Base-by-base conservation (phyloP, 371 early-diverging fungal genomes). In the Lichtheimia ramosa region DNA sequence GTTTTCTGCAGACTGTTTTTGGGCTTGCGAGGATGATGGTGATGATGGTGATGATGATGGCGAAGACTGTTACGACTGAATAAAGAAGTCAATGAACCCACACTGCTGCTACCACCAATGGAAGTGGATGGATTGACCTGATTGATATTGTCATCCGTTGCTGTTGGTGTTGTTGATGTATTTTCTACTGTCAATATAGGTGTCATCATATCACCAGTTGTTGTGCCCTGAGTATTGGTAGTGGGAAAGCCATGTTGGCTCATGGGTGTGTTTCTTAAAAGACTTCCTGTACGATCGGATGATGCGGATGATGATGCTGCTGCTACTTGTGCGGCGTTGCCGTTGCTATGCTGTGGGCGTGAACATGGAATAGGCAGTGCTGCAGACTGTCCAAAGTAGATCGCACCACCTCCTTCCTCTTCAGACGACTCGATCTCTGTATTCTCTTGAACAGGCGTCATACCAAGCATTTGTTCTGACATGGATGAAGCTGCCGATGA, bases 1-100 rank as follows among this genome's bases (percentile, higher is more conserved):
- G 87, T 86, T 52, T 87, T 87, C 3, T 79, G 64, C 5, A 89
- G 73, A 51, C 83, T 84, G 46, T 83, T 84, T 59, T 83, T 88
- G 8, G 85, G 81, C 63, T 82, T 84, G 54, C 82, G 66, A 61
- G 27, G 70, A 43, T 34, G 73, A 61, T 54, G 54, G 61, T 18
- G 57, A 46, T 46, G 21, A 51, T 34, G 61, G 43, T 43, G 63
- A 54, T 53, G 68, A 52, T 41, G 58, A 62, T 27, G 62, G 39
- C 62, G 63, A 58, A 51, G 46, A 15, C 59, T 59, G 51, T 57
- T 61, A 24, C 59, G 62, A 18, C 52, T 40, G 48, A 63, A 59
- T 18, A 69, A 34, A 20, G 62, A 64, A 28, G 48, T 61, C 20
- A 64, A 39, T 7, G 69, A 69, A n/a, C 62, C 34, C 40, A 62